Evolutionary conservation across 2,329 filamentous ascomycete species (phyloP).

Genomic region (Phoma herbarum): DNA sequence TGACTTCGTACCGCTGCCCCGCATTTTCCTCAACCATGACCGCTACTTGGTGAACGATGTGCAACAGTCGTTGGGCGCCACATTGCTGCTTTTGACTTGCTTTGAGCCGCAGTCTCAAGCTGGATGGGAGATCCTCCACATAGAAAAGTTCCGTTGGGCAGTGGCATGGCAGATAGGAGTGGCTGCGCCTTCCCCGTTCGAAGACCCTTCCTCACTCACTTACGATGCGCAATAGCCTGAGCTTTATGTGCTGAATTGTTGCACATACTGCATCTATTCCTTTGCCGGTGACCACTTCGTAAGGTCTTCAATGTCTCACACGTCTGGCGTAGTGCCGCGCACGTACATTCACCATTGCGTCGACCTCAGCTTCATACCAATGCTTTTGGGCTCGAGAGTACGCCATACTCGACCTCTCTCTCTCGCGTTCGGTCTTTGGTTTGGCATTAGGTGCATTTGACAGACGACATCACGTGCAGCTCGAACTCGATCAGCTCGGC

Average conservation of each 20-base stretch:
- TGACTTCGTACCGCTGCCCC: conserved; percentile 27
- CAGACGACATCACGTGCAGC: neutral
- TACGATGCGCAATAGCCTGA: neutral
- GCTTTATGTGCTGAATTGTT: neutral
- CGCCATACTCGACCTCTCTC: neutral
- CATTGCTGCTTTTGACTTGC: conserved; percentile 8
- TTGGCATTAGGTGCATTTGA: neutral
- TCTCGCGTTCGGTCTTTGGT: neutral
- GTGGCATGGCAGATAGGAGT: neutral
- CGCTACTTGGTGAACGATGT: conserved; percentile 3
- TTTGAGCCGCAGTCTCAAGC: neutral
- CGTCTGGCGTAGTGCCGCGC: neutral
- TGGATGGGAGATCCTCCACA: neutral
- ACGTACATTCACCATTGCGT: neutral
- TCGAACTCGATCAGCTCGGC: conserved; percentile 7
- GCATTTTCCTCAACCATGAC: conserved; percentile 31
- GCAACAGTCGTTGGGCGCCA: conserved; percentile 22
- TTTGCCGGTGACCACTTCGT: neutral
- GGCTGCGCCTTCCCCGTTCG: neutral
- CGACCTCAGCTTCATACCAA: neutral
- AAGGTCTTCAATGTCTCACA: neutral
- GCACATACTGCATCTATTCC: neutral
- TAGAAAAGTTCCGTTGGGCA: neutral
- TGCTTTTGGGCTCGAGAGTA: neutral
- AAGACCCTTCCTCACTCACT: neutral